Evolutionary conservation across 2,329 filamentous ascomycete genomes (phyloP).

Genomic region (Monosporascus sp.): DNA sequence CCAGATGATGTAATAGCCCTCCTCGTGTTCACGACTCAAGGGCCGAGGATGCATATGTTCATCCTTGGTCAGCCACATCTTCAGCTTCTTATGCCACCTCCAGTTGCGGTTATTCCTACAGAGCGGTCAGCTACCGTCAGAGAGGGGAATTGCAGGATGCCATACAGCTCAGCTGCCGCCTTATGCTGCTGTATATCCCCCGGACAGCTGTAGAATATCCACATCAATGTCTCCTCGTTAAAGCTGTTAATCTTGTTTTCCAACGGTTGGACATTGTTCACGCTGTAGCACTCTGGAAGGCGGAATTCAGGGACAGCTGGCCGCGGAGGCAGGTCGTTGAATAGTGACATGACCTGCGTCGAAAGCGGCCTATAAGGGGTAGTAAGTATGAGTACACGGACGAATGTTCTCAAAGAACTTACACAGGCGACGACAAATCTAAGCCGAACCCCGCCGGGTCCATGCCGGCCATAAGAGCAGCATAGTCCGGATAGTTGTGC

Average conservation of each 20-base stretch:
- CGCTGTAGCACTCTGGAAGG: constrained; percentile 61
- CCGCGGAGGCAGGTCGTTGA: constrained; percentile 53
- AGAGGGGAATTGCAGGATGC: not conserved
- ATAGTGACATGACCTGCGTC: constrained; percentile 55
- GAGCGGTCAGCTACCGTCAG: constrained; percentile 7
- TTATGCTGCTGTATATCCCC: constrained; percentile 57
- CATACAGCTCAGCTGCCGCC: constrained; percentile 59
- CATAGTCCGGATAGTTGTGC: constrained; percentile 59
- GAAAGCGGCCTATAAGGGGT: constrained; percentile 42
- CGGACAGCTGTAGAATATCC: constrained; percentile 65
- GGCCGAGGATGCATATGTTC: constrained; percentile 59
- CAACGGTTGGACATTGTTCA: constrained; percentile 60
- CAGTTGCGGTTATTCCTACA: constrained; percentile 57
- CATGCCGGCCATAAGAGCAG: constrained; percentile 53
- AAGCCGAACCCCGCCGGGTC: constrained; percentile 53
- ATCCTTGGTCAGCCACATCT: constrained; percentile 63
- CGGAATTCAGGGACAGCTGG: constrained; percentile 52
- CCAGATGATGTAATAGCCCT: constrained; percentile 63
- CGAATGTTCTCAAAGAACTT: constrained; percentile 25
- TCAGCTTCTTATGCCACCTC: constrained; percentile 64
- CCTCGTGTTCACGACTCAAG: constrained; percentile 53
- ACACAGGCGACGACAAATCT: constrained; percentile 54
- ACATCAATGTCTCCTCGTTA: constrained; percentile 64
- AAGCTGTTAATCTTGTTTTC: constrained; percentile 62
- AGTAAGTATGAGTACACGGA: constrained; percentile 5